A percentile compares a stretch with the other conserved stretches of the same genome.
Evolutionary conservation across 2,329 filamentous ascomycete genomes (phyloP).

Genomic region (Bipolaris cookei): DNA sequence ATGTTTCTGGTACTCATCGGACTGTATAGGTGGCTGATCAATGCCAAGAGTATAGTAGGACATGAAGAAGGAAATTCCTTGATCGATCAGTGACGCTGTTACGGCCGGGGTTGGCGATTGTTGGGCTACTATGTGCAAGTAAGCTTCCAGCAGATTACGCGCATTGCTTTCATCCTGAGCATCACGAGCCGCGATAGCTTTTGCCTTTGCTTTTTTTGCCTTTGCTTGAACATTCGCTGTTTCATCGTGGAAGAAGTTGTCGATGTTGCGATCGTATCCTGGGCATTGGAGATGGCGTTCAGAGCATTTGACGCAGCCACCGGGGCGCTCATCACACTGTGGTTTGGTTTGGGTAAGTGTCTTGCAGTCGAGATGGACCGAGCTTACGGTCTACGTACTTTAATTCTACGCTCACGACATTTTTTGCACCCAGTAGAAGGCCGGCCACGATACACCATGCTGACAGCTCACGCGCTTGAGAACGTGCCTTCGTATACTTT

Average conservation of each 20-base stretch:
- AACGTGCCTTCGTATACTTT: background rate
- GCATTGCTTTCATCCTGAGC: constrained; percentile 14
- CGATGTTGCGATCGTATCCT: constrained; percentile 40
- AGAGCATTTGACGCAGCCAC: constrained; percentile 37
- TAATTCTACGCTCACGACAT: constrained; percentile 52
- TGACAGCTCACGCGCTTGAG: background rate
- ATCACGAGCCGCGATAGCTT: constrained; percentile 38
- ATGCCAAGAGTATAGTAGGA: constrained; percentile 32
- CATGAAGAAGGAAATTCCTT: constrained; percentile 46
- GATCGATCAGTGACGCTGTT: constrained; percentile 35
- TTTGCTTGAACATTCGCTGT: constrained; percentile 35
- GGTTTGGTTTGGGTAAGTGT: constrained; percentile 1
- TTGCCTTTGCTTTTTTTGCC: constrained; percentile 39
- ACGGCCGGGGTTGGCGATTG: constrained; percentile 22
- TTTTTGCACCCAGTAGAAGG: constrained; percentile 44
- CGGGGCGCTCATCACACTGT: constrained; percentile 42
- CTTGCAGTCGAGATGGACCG: background rate
- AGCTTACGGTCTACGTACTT: constrained; percentile 33
- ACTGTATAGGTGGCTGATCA: constrained; percentile 38
- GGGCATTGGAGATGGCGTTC: constrained; percentile 36
- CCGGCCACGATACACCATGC: constrained; percentile 45
- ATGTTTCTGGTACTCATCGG: constrained; percentile 30
- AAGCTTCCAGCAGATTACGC: constrained; percentile 3
- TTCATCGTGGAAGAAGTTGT: constrained; percentile 43
- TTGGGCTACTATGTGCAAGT: constrained; percentile 10